Evolutionary conservation across 768 basidiomycete species (phyloP).

Genomic region (Mycena belliarum): DNA sequence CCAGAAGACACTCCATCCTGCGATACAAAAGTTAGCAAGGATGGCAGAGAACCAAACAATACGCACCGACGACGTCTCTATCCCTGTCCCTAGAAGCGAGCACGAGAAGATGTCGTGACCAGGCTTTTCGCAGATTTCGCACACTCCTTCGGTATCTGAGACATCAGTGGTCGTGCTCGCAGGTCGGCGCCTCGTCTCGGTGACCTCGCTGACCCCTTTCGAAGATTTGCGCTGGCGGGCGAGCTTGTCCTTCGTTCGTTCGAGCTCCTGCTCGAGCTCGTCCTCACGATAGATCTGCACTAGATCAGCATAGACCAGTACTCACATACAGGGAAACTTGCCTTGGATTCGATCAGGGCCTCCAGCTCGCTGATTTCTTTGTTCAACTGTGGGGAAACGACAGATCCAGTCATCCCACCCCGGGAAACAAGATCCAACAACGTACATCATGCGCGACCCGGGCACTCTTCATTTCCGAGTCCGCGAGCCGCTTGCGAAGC

Average conservation of each 20-base stretch:
- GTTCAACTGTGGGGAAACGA: constrained; percentile 60
- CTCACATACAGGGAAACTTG: constrained; percentile 33
- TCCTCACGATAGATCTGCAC: constrained; percentile 87
- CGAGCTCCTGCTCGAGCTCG: constrained; percentile 84
- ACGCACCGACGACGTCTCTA: constrained; percentile 39
- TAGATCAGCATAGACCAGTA: neutral
- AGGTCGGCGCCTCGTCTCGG: constrained; percentile 31
- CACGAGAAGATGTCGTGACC: constrained; percentile 90
- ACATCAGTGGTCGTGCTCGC: constrained; percentile 30
- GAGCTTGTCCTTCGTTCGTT: constrained; percentile 72
- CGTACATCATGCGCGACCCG: constrained; percentile 68
- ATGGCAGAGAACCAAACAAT: neutral
- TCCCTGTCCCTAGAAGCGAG: constrained; percentile 66
- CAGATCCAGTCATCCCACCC: too few species aligned
- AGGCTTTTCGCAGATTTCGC: constrained; percentile 54
- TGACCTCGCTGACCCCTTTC: constrained; percentile 42
- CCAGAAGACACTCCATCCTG: constrained; percentile 15
- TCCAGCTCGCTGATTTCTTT: constrained; percentile 94
- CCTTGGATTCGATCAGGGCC: constrained; percentile 92
- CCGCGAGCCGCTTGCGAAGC: constrained; percentile 65
- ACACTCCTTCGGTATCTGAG: constrained; percentile 47
- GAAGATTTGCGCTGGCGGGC: constrained; percentile 64
- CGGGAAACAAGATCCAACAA: constrained; percentile 4
- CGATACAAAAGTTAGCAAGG: neutral
- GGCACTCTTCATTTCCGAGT: constrained; percentile 75